Evolutionary conservation across 306 rosid species (phyloP), one percentile per base, ranked within the genome.

Genomic region (Inga leiocalycina): DNA sequence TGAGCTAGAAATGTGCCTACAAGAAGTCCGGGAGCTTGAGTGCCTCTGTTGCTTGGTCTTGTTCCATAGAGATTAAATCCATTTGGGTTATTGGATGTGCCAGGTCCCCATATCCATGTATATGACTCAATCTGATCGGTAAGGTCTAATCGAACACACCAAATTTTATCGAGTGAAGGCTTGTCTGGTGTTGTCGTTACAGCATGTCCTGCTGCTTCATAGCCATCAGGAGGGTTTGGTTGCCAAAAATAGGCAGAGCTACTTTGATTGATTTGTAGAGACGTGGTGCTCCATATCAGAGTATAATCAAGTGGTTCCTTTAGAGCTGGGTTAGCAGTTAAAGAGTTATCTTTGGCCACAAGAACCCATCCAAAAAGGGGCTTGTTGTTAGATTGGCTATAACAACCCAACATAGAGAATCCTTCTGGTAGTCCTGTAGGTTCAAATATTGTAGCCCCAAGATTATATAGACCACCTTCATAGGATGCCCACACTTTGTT

Each of bases 401-500:
- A 89, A 79, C 74, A 82, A 7, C 90, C 90, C 9, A 91, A 75
- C 83, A 83, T 82, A 15, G 80, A 84, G 80, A 91, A 89, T 16
- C 90, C 94, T 16, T 84, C 68, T 0, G 93, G 91, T 54, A 91
- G 43, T 16, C 81, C 71, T 8, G 83, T 75, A 10, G 94, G 94
- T 51, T 91, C 94, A 48, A 81, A 91, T 79, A 91, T 84, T 56
- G 88, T 80, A 3, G 91, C 92, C 8, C 94, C 94, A 3, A 71
- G 54, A 56, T 91, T 83, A 19, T 71, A 88, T 39, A 89, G 90
- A 11, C 94, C 94, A 39, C 94, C 94, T 80, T 88, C 89, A 43
- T 85, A 54, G 39, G 84, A 70, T 16, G 80, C 69, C 93, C 94
- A 91, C 17, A 86, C 80, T 75, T 77, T 83, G 82, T 61, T 77